Base-by-base conservation (phyloP, 2,329 filamentous ascomycete genomes). In the Penicillium sp. region DNA sequence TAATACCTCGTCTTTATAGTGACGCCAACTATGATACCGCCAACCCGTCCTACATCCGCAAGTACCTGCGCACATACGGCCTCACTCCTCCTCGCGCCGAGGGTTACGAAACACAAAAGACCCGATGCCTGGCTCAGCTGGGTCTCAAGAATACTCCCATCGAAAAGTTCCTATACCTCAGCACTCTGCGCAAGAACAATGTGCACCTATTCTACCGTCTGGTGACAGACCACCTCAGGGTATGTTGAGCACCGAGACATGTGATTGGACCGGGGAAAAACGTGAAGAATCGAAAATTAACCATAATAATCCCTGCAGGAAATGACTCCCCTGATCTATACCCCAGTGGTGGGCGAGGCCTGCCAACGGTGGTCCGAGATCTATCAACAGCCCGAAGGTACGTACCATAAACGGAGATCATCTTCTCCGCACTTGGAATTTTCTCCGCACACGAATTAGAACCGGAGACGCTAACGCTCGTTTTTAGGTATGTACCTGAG, bases 331-430 rank as follows among this genome's bases (percentile, higher is more conserved):
- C 67, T 81, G 58, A 80, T 81, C 61, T 81, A 81, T 64, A 81
- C 79, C 45, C 79, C 79, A 5, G 77, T 78, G 27, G 79, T 99
- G 68, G 94, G 94, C 69, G 93, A 97, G 74, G 94, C 96, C 65
- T 99, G 94, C 80, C 82, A 96, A 73, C 89, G 93, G 78, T 99
- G 96, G 85, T 96, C 92, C 39, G 91, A 93, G 69, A 86, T 97
- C 68, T 97, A 96, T 81, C 95, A 92, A 59, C 89, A 92, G 66
- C 92, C 94, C 23, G 94, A 97, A 82, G 92, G 89, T 80, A 62
- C 66, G 73, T 36, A 15, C 13, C 3, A n/a, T 27, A n/a, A n/a
- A 36, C 27, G n/a, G 19, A 19, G 19, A 10, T 44, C n/a, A 19
- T 19, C 16, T 27, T 50, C 47, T 27, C 52, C 46, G 45, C 52